A percentile compares a stretch with the other conserved stretches of the same genome.
phyloP scores from a whole-genome alignment of 495 filamentous ascomycete species.

The Pseudevernia furfuracea region DNA sequence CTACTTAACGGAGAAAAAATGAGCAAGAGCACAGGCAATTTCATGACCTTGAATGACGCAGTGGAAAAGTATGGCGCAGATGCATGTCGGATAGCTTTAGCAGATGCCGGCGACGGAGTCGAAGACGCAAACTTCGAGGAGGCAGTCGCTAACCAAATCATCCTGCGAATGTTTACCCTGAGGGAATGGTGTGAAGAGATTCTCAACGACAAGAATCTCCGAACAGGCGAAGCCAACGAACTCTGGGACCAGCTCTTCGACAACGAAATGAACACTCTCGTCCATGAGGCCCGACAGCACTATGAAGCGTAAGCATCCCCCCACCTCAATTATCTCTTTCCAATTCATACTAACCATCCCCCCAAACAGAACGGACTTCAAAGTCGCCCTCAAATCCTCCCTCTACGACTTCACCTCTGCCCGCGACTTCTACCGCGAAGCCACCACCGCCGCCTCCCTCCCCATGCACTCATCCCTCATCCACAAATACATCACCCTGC shows the following conservation, averaged over 20 bases:
- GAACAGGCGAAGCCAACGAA: constrained; percentile 57
- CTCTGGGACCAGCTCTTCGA: constrained; percentile 87
- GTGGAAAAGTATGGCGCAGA: constrained; percentile 92
- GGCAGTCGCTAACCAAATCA: constrained; percentile 81
- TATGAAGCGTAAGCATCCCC: constrained; percentile 55
- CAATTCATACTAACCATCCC: constrained; percentile 30
- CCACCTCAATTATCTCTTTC: not conserved
- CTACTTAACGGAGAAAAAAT: constrained; percentile 95
- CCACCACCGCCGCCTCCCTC: constrained; percentile 59
- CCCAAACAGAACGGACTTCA: constrained; percentile 60
- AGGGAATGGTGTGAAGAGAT: constrained; percentile 90
- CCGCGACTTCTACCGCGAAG: constrained; percentile 86
- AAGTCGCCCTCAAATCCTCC: constrained; percentile 80
- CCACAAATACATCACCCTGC: constrained; percentile 73
- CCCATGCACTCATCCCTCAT: constrained; percentile 77
- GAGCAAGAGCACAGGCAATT: constrained; percentile 92
- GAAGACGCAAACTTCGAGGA: constrained; percentile 98
- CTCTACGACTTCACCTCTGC: constrained; percentile 84
- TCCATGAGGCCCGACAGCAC: constrained; percentile 62
- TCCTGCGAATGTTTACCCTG: constrained; percentile 75
- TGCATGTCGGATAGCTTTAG: constrained; percentile 82
- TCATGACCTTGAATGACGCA: constrained; percentile 80
- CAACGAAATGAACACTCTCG: constrained; percentile 86
- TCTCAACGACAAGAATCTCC: constrained; percentile 60
- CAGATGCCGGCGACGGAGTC: constrained; percentile 90